These are phyloP conservation scores for Colletotrichum acutatum DNA, from an alignment of 2,329 filamentous ascomycete species.

Conservation along the genomic window DNA sequence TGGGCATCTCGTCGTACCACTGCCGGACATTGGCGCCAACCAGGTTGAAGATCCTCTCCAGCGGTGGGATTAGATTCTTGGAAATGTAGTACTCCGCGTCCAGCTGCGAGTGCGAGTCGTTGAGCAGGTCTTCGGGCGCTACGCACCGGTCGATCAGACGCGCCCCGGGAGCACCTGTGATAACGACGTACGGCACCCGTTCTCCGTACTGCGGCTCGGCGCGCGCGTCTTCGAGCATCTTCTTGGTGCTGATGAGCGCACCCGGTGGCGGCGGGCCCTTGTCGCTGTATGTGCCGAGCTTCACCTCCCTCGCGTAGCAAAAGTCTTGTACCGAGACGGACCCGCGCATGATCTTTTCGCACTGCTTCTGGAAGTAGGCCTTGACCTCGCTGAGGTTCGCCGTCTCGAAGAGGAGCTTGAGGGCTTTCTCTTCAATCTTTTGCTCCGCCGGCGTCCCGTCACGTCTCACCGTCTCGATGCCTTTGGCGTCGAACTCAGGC, in stretches of 20 bases:
- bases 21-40: slow-evolving; percentile 89
- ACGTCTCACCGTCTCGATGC: slow-evolving; percentile 94
- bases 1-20: slow-evolving; percentile 98
- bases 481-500: slow-evolving; percentile 96
- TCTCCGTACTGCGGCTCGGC: slow-evolving; percentile 95
- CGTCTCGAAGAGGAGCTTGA: slow-evolving; percentile 91
- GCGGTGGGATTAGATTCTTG: slow-evolving; percentile 93
- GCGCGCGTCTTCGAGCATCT: slow-evolving; percentile 87
- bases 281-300: slow-evolving; percentile 87
- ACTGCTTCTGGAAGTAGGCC: slow-evolving; percentile 88
- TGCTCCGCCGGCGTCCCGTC: slow-evolving; percentile 96
- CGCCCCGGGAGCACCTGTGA: slow-evolving; percentile 87
- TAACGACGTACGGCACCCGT: slow-evolving; percentile 92
- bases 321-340: slow-evolving; percentile 93
- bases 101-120: slow-evolving; percentile 80
- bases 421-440: slow-evolving; percentile 92
- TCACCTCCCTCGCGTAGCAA: slow-evolving; percentile 93
- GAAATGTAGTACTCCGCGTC: slow-evolving; percentile 97
- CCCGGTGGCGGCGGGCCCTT: slow-evolving; percentile 85
- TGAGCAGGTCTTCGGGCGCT: slow-evolving; percentile 83
- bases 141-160: slow-evolving; percentile 91
- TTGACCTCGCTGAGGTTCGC: slow-evolving; percentile 91
- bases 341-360: slow-evolving; percentile 90
- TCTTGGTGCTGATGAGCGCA: slow-evolving; percentile 85
- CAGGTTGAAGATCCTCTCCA: slow-evolving; percentile 96